Evolutionary conservation across 768 basidiomycete species (phyloP), one percentile per base, ranked within the genome.

Genomic region (Basidioascus undulatus): DNA sequence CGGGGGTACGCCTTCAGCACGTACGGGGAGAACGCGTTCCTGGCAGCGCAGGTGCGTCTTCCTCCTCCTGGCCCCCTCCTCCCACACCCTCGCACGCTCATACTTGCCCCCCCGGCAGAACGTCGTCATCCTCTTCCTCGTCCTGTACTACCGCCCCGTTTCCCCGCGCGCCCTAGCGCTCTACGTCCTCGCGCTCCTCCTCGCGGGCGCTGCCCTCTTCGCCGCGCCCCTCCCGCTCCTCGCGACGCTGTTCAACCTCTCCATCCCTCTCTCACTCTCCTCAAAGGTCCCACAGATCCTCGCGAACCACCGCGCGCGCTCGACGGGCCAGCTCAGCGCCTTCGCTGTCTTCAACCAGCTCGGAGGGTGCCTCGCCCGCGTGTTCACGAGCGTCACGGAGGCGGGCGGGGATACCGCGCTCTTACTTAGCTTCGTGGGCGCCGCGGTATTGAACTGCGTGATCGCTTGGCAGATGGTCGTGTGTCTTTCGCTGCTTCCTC

Each of bases 11-110:
- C 92, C 0, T 92, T 94, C 65, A 83, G 81, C 16, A 94, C 92
- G 1, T 98, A 94, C 45, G 92, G 92, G 53, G 92, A 98, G 59
- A 94, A 89, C 63, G 56, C 86, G 42, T 94, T 94, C 70, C 68
- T 96, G 37, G 74, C 81, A 24, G 53, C 84, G 44, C 84, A 89
- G 59, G n/a, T 44, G 30, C 32, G 33, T 44, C 6, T 32, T 45
- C 24, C 32, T 30, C 16, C 26, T 10, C 27, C 16, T 41, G 21
- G 33, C 30, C 42, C 28, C 15, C 13, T 47, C 43, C 48, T 56
- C 51, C 10, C 50, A 49, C 15, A 5, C 42, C 1, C n/a, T 37
- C n/a, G n/a, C n/a, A 8, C 28, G 9, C 28, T 30, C 8, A 30
- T n/a, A 15, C 13, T 33, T 15, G 15, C 5, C 6, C 7, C 38